A percentile compares a stretch with the other conserved stretches of the same genome.
Evolutionary conservation across 2,329 filamentous ascomycete genomes (phyloP).

Genomic region (Graphilbum fragrans): DNA sequence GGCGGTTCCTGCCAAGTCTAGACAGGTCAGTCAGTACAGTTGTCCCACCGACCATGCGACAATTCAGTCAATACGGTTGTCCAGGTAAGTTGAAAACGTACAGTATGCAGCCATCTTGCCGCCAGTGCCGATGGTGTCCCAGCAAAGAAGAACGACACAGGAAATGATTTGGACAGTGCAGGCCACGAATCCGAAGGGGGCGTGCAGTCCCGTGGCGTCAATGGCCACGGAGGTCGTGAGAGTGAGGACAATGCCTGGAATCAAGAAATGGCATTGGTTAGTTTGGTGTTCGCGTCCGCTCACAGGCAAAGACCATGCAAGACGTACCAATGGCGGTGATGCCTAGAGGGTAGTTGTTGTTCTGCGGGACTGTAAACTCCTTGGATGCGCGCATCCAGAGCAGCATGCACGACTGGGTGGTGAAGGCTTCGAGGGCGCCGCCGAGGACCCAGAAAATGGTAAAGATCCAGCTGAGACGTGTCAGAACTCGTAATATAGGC

Average conservation of each 20-base stretch:
- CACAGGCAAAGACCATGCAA: neutral
- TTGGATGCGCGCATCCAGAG: slow-evolving; percentile 34
- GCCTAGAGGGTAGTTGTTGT: slow-evolving; percentile 44
- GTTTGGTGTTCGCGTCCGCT: neutral
- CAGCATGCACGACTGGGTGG: slow-evolving; percentile 44
- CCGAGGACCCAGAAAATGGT: slow-evolving; percentile 56
- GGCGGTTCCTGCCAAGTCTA: neutral
- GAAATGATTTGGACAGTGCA: neutral
- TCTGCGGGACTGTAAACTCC: slow-evolving; percentile 31
- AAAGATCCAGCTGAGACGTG: slow-evolving; percentile 39
- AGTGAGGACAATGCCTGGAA: neutral
- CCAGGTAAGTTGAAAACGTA: neutral
- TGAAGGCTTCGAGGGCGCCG: slow-evolving; percentile 60
- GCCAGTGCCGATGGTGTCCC: neutral
- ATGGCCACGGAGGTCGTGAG: neutral
- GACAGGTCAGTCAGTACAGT: neutral
- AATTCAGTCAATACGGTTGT: neutral
- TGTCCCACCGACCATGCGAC: neutral
- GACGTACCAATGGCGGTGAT: slow-evolving; percentile 36
- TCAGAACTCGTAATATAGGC: neutral
- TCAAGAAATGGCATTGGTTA: neutral
- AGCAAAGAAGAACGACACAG: slow-evolving; percentile 1
- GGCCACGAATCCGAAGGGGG: neutral
- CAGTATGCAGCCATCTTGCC: slow-evolving; percentile 1
- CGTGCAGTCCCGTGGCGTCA: neutral